Evolutionary conservation across 2,329 filamentous ascomycete genomes (phyloP).

Genomic region (Endoconidiophora polonica): DNA sequence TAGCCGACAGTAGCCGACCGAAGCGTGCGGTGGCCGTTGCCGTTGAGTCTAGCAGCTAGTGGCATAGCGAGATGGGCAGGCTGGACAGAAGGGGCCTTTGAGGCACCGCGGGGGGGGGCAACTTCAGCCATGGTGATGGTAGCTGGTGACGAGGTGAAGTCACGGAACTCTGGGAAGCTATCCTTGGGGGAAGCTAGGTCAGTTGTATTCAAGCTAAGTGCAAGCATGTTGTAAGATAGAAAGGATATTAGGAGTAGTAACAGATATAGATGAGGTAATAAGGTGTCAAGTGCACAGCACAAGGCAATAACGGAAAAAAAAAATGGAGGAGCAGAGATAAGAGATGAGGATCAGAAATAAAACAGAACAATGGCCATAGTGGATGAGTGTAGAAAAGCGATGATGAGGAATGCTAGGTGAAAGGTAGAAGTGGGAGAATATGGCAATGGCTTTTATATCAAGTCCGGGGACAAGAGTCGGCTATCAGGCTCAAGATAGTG

Average conservation of each 20-base stretch:
- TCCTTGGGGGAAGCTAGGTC: slow-evolving; percentile 22
- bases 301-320: no score
- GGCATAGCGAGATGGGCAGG: slow-evolving; percentile 71
- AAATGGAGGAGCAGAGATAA: no score
- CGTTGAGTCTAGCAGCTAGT: slow-evolving; percentile 30
- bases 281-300: no score
- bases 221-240: slow-evolving; percentile 20
- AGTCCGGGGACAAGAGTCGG: not conserved
- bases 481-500: not conserved
- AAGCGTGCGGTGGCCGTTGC: slow-evolving; percentile 55
- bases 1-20: slow-evolving; percentile 88
- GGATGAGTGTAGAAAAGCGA: not conserved
- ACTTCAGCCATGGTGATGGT: slow-evolving; percentile 12
- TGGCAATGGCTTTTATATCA: slow-evolving; percentile 9
- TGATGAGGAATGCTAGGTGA: not conserved
- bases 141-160: slow-evolving; percentile 21
- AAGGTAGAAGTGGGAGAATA: not conserved
- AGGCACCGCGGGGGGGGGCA: slow-evolving; percentile 7
- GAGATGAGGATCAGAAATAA: not conserved
- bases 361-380: not conserved
- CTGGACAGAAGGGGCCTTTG: slow-evolving; percentile 53
- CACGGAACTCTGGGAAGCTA: slow-evolving; percentile 30
- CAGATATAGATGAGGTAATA: not conserved
- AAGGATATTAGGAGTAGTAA: not conserved
- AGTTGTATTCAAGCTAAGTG: slow-evolving; percentile 24